phyloP scores from a whole-genome alignment of 768 basidiomycete genomes.

The Mycena maculata region DNA sequence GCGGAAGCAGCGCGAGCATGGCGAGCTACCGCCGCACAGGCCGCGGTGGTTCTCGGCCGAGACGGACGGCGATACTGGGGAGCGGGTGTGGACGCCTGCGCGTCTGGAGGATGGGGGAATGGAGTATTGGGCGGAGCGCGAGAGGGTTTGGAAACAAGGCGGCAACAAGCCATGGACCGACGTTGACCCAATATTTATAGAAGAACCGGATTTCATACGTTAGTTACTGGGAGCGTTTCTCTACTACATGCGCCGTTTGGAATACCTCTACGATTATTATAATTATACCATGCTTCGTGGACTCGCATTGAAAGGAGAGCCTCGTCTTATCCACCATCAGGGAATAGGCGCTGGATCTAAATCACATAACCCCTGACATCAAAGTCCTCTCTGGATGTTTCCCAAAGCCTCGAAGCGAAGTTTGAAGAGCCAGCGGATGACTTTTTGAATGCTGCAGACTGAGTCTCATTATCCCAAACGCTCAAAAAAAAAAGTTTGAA shows the following conservation, averaged over 20 bases:
- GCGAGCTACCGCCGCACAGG: conserved; percentile 73
- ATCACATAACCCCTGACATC: too few species aligned
- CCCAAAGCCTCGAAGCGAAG: too few species aligned
- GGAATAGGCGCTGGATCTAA: too few species aligned
- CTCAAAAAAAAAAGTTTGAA: too few species aligned
- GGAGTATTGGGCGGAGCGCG: conserved; percentile 89
- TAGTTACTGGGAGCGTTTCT: conserved; percentile 4
- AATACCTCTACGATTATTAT: conserved; percentile 27
- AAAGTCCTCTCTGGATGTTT: too few species aligned
- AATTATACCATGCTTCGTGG: conserved; percentile 14
- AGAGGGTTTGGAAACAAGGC: conserved; percentile 63
- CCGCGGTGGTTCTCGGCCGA: conserved; percentile 90
- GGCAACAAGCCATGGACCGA: conserved; percentile 64
- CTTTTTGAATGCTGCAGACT: too few species aligned
- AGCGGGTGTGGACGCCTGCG: conserved; percentile 86
- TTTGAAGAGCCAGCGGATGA: too few species aligned
- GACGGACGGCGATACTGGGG: conserved; percentile 89
- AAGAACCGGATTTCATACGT: conserved; percentile 59
- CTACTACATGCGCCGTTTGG: background rate
- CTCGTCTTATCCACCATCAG: too few species aligned
- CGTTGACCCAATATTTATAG: conserved; percentile 87
- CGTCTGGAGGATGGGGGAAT: conserved; percentile 60
- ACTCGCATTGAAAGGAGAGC: too few species aligned
- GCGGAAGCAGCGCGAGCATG: conserved; percentile 80
- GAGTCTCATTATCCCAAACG: too few species aligned